These are phyloP conservation scores for Eucalyptus erythrocorys DNA, from an alignment of 345 rosid species.

Conservation along the genomic window DNA sequence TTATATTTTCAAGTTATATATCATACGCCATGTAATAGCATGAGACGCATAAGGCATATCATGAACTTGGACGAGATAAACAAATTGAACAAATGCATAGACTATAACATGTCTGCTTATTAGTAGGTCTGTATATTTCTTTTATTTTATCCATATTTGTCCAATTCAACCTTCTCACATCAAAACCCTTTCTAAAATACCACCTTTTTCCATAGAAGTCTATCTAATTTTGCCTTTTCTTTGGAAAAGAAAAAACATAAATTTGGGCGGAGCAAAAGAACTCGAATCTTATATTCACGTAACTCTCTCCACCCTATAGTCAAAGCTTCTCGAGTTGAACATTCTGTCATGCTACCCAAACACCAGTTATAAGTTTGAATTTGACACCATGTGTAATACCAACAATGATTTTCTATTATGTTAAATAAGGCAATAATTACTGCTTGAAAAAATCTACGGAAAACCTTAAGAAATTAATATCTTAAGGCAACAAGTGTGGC, in stretches of 20 bases:
- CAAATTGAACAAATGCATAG: background rate
- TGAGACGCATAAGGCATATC: background rate
- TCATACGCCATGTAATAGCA: background rate
- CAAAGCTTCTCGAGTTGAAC: background rate
- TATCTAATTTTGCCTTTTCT: background rate
- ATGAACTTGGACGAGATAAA: background rate
- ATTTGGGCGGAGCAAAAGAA: background rate
- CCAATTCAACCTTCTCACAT: background rate
- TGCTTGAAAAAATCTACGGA: background rate
- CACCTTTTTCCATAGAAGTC: background rate
- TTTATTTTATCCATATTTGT: background rate
- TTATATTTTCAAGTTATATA: background rate
- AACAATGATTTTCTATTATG: background rate
- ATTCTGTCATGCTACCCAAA: background rate
- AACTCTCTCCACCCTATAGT: background rate
- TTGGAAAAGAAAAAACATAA: background rate
- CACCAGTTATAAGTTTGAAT: background rate
- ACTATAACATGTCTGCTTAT: background rate
- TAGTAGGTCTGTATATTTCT: background rate
- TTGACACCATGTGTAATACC: background rate
- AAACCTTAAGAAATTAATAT: background rate
- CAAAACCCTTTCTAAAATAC: background rate
- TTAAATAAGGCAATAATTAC: background rate
- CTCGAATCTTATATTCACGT: background rate
- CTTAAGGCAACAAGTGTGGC: background rate